Evolutionary conservation across 2,329 filamentous ascomycete genomes (phyloP), one percentile per base, ranked within the genome.

Genomic region (Aspergillus texensis): DNA sequence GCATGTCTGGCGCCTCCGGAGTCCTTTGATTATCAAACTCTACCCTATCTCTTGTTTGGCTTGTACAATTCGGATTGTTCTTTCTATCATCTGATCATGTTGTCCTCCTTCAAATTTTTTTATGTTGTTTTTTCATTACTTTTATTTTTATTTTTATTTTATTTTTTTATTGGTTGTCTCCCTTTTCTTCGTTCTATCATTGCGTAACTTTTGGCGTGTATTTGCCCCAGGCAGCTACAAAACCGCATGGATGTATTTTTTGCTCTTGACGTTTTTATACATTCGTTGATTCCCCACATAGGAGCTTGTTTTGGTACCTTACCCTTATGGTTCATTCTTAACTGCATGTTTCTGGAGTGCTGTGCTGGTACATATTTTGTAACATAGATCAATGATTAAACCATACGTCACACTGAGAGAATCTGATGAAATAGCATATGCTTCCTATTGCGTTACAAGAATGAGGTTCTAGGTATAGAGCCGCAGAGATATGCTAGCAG

Each of bases 1-100:
- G 72, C 73, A 74, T 75, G 57, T 34, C 62, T 68, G 70, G 70
- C 69, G 70, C 71, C 66, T 67, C 62, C 58, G 69, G 68, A 68
- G 68, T 73, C 60, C 60, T 58, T 62, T 64, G 60, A 58, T 46
- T 70, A 62, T 58, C 62, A 62, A 53, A 43, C 43, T 50, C 54
- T 58, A 64, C 69, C 43, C 58, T 50, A 41, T 62, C 57, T 61
- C 45, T 64, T 58, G 48, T 64, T 62, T 36, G 52, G 4, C 48
- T 55, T 68, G 62, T 67, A 69, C 60, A 70, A 63, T 65, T 56
- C 61, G 53, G 24, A 39, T 24, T 55, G 32, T 50, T 50, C 26
- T 32, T 62, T 63, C 58, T 67, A 62, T 68, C 53, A 67, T 67
- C 45, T 62, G 16, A 66, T 57, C 58, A 55, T 46, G n/a, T 62